A percentile compares a stretch with the other conserved stretches of the same genome.
phyloP scores from a whole-genome alignment of 192 early-diverging fungal genomes.

The Piromyces finnis region DNA sequence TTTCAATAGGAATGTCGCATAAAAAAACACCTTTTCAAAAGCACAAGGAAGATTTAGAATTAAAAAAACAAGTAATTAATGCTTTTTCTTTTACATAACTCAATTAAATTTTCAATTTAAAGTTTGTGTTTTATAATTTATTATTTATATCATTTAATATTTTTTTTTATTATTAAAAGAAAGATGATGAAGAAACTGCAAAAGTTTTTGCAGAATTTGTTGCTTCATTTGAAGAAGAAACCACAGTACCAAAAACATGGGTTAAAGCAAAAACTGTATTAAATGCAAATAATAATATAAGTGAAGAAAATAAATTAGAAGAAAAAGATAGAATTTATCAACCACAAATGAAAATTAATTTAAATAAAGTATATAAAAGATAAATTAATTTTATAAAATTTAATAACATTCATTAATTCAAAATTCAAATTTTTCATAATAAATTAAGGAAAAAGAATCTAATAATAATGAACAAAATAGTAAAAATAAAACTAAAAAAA shows the following conservation, averaged over 20 bases:
- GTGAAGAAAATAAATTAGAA: background rate
- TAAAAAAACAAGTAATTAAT: slow-evolving; percentile 47
- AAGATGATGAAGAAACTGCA: slow-evolving; percentile 62
- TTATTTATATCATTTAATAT: too few relatives aligned
- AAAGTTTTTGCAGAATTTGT: slow-evolving; percentile 63
- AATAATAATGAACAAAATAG: slow-evolving; percentile 8
- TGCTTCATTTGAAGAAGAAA: slow-evolving; percentile 54
- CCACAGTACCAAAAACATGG: slow-evolving; percentile 12
- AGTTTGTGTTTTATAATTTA: too few relatives aligned
- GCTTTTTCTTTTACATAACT: background rate
- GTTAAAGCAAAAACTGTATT: slow-evolving; percentile 15
- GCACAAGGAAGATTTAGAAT: slow-evolving; percentile 54
- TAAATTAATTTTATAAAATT: too few relatives aligned
- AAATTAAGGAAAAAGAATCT: background rate
- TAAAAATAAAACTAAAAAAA: slow-evolving; percentile 37
- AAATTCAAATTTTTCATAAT: too few relatives aligned
- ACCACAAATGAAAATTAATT: background rate
- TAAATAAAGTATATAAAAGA: slow-evolving; percentile 4
- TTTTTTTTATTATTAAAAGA: too few relatives aligned
- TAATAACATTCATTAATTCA: too few relatives aligned
- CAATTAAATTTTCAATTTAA: too few relatives aligned
- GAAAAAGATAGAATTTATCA: background rate
- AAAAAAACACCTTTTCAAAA: slow-evolving; percentile 58
- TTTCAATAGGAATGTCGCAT: slow-evolving; percentile 34
- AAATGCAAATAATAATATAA: slow-evolving; percentile 1